Conservation (phyloP, 106 monocot species). For the Allium sativum region DNA sequence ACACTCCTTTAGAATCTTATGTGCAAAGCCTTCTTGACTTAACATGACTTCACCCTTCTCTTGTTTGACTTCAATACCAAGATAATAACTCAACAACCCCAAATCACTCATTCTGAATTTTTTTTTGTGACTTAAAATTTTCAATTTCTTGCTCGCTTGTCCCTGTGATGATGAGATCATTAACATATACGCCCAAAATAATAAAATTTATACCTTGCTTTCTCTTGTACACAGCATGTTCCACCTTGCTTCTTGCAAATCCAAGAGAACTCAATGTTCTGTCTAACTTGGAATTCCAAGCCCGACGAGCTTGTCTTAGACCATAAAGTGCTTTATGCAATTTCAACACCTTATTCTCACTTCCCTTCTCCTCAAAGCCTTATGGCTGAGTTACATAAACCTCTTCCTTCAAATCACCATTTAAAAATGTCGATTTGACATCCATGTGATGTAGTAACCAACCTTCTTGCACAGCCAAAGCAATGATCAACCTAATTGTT, state of each 20-base stretch:
- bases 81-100: no score
- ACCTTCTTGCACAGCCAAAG: no score
- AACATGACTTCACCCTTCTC: neutral
- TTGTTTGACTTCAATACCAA: slow-evolving; percentile 19
- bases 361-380: neutral
- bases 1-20: no score
- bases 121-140: slow-evolving; percentile 1
- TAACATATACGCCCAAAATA: slow-evolving; percentile 8
- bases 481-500: no score
- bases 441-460: no score
- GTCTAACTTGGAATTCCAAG: neutral
- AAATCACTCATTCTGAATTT: neutral
- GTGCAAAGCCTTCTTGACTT: no score
- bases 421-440: no score
- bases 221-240: slow-evolving; percentile 1
- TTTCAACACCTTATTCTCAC: no score
- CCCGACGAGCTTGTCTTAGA: no score
- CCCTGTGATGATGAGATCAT: slow-evolving; percentile 10
- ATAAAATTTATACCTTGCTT: neutral
- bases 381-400: neutral
- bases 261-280: slow-evolving; percentile 1
- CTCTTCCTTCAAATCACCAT: no score
- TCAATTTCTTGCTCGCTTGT: no score
- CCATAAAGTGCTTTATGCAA: no score
- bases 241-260: neutral